Conservation (phyloP, 768 basidiomycete genomes). For the Podaxis sp. region DNA sequence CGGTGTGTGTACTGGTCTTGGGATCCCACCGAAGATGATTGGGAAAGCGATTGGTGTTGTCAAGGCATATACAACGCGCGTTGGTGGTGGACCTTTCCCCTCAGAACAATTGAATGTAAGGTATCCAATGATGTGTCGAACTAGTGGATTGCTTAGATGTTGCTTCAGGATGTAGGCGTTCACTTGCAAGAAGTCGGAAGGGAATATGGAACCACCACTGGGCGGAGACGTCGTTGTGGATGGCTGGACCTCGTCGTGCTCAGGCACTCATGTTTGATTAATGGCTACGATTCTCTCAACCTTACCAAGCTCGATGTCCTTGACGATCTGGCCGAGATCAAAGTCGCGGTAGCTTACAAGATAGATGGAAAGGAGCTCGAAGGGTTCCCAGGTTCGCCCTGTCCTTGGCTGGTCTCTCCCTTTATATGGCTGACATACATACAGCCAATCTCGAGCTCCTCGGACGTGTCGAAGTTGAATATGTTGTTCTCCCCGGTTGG, state of each 20-base stretch:
- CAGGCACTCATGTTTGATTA: constrained; percentile 89
- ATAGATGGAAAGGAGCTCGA: constrained; percentile 74
- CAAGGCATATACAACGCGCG: constrained; percentile 98
- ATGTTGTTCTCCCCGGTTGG: constrained; percentile 93
- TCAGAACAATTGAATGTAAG: constrained; percentile 89
- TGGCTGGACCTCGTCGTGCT: constrained; percentile 98
- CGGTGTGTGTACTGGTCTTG: constrained; percentile 97
- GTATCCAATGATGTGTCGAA: constrained; percentile 9
- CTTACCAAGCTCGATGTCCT: constrained; percentile 96
- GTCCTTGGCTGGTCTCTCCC: background rate
- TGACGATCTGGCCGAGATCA: constrained; percentile 82
- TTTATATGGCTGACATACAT: background rate
- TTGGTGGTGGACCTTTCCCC: constrained; percentile 98
- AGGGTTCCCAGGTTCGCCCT: constrained; percentile 81
- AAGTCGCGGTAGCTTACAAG: constrained; percentile 80
- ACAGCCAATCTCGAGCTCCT: constrained; percentile 85
- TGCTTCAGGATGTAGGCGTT: constrained; percentile 66
- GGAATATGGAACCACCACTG: constrained; percentile 93
- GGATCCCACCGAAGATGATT: constrained; percentile 87
- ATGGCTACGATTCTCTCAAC: constrained; percentile 93
- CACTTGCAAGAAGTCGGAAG: constrained; percentile 92
- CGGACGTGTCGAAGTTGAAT: constrained; percentile 77
- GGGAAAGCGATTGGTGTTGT: constrained; percentile 90
- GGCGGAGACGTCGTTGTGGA: constrained; percentile 88
- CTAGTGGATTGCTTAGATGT: background rate